Percentiles rank a stretch among this genome's conserved stretches.
Conservation (phyloP, 2,329 filamentous ascomycete species). For the Diaporthe vaccinii region DNA sequence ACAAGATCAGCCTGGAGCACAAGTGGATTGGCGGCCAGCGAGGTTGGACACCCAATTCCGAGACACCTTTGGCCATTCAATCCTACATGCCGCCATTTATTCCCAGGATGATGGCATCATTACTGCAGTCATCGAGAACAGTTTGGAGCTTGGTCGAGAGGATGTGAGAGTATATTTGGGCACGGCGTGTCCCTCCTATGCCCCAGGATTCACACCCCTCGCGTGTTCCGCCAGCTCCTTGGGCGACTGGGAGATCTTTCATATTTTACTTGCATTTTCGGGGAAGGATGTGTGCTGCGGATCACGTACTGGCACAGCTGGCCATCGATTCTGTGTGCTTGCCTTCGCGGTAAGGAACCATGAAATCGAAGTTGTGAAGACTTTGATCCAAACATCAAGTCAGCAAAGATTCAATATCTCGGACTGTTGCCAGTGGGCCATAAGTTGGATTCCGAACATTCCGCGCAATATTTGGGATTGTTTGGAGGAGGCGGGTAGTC, state of each 20-base stretch:
- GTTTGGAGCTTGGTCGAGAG: not conserved
- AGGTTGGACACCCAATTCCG: not conserved
- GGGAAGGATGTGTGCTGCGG: not conserved
- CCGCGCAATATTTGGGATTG: not conserved
- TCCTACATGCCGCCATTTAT: not conserved
- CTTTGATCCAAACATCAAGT: not conserved
- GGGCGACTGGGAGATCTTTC: not conserved
- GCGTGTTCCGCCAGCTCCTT: not conserved
- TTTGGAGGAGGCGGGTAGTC: no score
- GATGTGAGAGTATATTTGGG: not conserved
- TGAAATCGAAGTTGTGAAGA: not conserved
- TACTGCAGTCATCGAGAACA: no score
- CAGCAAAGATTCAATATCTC: not conserved
- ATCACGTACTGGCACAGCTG: not conserved
- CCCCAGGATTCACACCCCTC: not conserved
- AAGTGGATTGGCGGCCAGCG: not conserved
- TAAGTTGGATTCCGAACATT: not conserved
- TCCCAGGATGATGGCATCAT: no score
- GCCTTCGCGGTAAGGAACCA: not conserved
- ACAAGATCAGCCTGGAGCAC: not conserved
- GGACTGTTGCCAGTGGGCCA: not conserved
- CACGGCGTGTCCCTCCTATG: not conserved
- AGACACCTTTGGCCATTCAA: not conserved
- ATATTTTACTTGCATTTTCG: no score
- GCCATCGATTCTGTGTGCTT: not conserved